Evolutionary conservation across 192 early-diverging fungal genomes (phyloP).

Genomic region (Haplosporangium gracile): DNA sequence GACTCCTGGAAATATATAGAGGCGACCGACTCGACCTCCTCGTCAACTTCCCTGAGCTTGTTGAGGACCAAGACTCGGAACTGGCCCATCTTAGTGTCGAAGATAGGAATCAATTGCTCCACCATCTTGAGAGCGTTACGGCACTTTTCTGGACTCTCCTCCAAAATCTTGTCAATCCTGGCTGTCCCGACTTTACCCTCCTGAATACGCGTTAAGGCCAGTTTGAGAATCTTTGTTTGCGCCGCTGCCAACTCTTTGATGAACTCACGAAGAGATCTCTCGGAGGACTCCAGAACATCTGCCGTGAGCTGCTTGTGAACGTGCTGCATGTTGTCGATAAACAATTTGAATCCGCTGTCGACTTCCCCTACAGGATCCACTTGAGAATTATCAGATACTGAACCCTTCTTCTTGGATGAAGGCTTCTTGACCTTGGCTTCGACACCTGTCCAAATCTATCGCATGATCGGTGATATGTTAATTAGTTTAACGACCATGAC

Average conservation of each 20-base stretch:
- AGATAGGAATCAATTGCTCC: conserved; percentile 51
- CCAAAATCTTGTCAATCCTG: conserved; percentile 47
- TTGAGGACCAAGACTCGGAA: conserved; percentile 50
- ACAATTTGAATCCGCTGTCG: conserved; percentile 40
- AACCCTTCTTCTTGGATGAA: conserved; percentile 34
- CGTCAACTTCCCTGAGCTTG: conserved; percentile 54
- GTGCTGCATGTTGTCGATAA: conserved; percentile 51
- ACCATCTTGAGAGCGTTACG: conserved; percentile 47
- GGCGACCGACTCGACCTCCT: conserved; percentile 54
- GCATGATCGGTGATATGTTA: background rate
- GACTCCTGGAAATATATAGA: conserved; percentile 56
- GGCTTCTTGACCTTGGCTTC: conserved; percentile 39
- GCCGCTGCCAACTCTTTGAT: conserved; percentile 54
- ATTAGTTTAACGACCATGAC: background rate
- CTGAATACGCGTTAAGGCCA: conserved; percentile 49
- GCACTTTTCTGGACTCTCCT: conserved; percentile 52
- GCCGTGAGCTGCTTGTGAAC: conserved; percentile 42
- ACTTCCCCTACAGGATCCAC: conserved; percentile 41
- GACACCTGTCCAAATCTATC: conserved; percentile 41
- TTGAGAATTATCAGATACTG: background rate
- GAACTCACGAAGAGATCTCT: conserved; percentile 46
- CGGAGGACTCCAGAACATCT: conserved; percentile 51
- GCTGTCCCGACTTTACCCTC: conserved; percentile 47
- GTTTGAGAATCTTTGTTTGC: conserved; percentile 52
- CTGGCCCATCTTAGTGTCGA: conserved; percentile 56